Evolutionary conservation across 177 flowering plant genomes (phyloP).

Genomic region (Vitis hybrid): DNA sequence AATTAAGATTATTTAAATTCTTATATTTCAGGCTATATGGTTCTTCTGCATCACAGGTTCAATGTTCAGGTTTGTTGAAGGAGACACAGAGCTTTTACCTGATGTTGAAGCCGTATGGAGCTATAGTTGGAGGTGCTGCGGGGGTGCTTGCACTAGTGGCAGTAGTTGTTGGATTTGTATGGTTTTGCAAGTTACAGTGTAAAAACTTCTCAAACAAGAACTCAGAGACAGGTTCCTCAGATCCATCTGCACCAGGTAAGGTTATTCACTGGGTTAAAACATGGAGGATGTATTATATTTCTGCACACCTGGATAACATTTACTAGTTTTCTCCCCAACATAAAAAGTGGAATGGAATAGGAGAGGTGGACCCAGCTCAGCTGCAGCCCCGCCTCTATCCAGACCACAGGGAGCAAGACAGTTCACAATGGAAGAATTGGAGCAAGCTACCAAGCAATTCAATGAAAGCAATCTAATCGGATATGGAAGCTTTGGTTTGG

Average conservation of each 20-base stretch:
- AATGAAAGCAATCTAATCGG: conserved; percentile 55
- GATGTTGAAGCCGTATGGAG: conserved; percentile 44
- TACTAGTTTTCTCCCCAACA: not conserved
- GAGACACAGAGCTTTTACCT: conserved; percentile 11
- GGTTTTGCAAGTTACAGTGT: conserved; percentile 36
- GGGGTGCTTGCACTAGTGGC: conserved; percentile 39
- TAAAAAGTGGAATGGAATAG: conserved; percentile 46
- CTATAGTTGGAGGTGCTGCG: conserved; percentile 46
- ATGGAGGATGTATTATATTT: not conserved
- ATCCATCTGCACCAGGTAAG: conserved; percentile 69
- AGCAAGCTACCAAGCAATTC: conserved; percentile 59
- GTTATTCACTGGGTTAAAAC: not conserved
- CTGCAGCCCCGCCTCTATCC: conserved; percentile 18
- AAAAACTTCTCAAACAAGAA: conserved; percentile 40
- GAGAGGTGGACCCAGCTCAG: conserved; percentile 35
- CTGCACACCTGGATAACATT: not conserved
- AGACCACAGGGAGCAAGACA: conserved; percentile 41
- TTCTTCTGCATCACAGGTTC: conserved; percentile 25
- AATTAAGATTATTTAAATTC: not conserved
- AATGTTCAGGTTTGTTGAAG: conserved; percentile 32
- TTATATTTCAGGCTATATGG: not conserved
- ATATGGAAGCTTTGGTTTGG: conserved; percentile 61
- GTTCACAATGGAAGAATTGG: conserved; percentile 59
- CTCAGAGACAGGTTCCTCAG: conserved; percentile 73
- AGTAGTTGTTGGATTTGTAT: conserved; percentile 30